These are phyloP conservation scores for Trichoderma asperellum DNA, from an alignment of 2,329 filamentous ascomycete species.

Conservation along the genomic window DNA sequence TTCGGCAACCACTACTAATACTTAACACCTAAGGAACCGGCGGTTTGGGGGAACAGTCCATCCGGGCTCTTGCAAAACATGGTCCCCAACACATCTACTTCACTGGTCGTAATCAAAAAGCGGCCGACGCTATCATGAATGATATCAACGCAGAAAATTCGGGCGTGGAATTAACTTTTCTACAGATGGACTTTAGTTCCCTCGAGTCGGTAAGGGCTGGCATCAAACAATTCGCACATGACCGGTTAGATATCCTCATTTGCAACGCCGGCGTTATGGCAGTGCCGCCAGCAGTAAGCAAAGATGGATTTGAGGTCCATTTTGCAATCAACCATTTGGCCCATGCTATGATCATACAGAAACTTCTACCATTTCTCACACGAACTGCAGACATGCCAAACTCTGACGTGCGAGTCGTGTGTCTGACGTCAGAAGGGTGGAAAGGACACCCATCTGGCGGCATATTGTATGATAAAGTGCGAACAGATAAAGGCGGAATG, in stretches of 20 bases:
- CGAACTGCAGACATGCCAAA: conserved; percentile 35
- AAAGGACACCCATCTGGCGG: conserved; percentile 35
- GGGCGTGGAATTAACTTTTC: conserved; percentile 48
- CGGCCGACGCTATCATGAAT: conserved; percentile 25
- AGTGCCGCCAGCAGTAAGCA: conserved; percentile 41
- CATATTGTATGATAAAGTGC: conserved; percentile 39
- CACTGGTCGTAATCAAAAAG: conserved; percentile 43
- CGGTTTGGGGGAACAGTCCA: conserved; percentile 68
- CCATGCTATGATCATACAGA: conserved; percentile 51
- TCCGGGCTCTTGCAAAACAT: conserved; percentile 33
- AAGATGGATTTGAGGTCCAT: conserved; percentile 54
- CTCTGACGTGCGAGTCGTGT: conserved; percentile 36
- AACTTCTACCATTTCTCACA: conserved; percentile 40
- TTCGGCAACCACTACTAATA: not conserved
- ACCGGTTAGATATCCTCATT: conserved; percentile 50
- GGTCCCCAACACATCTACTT: conserved; percentile 34
- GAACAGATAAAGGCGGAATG: conserved; percentile 31
- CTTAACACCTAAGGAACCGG: not conserved
- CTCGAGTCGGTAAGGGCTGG: conserved; percentile 42
- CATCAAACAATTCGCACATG: conserved; percentile 43
- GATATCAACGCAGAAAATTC: conserved; percentile 33
- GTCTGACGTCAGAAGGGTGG: conserved; percentile 38
- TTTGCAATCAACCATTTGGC: conserved; percentile 56
- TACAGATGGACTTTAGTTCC: conserved; percentile 34
- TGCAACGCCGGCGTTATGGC: conserved; percentile 54